A percentile compares a stretch with the other conserved stretches of the same genome.
Conservation (phyloP, 106 monocot genomes). For the Vanilla planifolia region DNA sequence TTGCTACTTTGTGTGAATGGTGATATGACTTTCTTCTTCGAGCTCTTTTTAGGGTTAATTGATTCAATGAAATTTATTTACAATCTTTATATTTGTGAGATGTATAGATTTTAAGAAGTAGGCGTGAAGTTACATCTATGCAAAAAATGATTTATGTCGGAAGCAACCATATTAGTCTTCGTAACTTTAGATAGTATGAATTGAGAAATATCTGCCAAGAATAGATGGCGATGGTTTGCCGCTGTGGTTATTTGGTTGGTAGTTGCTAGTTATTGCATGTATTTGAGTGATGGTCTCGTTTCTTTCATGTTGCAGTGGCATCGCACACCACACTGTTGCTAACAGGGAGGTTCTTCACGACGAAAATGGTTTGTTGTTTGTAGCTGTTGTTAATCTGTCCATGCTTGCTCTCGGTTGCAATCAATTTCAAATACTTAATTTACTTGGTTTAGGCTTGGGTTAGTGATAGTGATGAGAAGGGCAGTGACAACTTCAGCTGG, state of each 20-base stretch:
- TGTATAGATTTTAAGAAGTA: too few species aligned
- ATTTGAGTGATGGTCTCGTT: background rate
- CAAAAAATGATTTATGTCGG: too few species aligned
- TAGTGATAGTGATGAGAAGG: conserved; percentile 3
- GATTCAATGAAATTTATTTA: too few species aligned
- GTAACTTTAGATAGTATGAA: too few species aligned
- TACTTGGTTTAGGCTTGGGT: conserved; percentile 5
- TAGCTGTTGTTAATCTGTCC: too few species aligned
- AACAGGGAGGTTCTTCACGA: background rate
- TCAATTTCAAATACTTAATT: background rate
- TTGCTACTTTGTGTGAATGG: background rate
- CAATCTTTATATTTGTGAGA: too few species aligned
- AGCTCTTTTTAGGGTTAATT: too few species aligned
- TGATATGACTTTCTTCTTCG: background rate
- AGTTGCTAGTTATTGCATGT: background rate
- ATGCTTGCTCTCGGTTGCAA: background rate
- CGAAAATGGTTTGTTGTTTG: conserved; percentile 4
- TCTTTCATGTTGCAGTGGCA: background rate
- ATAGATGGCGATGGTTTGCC: background rate
- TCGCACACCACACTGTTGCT: too few species aligned
- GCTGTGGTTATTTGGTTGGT: background rate
- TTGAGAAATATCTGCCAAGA: background rate
- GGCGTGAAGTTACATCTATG: too few species aligned
- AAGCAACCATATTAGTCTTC: too few species aligned
- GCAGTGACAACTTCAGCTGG: conserved; percentile 9